Conservation (phyloP, 805 yeast genomes). For the Ogataea haglerorum region DNA sequence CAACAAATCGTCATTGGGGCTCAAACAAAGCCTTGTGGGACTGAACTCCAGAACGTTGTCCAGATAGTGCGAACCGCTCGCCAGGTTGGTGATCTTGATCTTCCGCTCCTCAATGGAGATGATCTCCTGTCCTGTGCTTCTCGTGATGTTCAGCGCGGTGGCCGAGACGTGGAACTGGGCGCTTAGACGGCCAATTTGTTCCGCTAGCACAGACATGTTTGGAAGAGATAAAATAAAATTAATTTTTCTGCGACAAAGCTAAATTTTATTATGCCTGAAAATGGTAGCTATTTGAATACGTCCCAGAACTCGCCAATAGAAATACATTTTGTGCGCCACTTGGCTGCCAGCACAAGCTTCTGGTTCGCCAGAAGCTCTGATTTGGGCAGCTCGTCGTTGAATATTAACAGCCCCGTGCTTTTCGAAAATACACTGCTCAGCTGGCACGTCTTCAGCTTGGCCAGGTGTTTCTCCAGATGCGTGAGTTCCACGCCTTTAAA, state of each 20-base stretch:
- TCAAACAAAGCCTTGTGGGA: constrained; percentile 24
- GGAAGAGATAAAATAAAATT: not conserved
- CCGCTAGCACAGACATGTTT: constrained; percentile 6
- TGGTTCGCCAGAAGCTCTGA: constrained; percentile 14
- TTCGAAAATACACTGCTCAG: constrained; percentile 48
- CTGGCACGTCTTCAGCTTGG: constrained; percentile 41
- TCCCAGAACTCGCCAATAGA: constrained; percentile 14
- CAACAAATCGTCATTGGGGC: constrained; percentile 26
- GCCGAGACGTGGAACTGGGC: constrained; percentile 14
- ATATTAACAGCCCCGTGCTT: constrained; percentile 52
- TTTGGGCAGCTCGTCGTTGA: constrained; percentile 31
- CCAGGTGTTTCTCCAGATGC: constrained; percentile 46
- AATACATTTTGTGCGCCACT: constrained; percentile 24
- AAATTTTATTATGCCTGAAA: not conserved
- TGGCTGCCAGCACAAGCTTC: constrained; percentile 24
- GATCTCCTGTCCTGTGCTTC: constrained; percentile 27
- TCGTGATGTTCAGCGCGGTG: constrained; percentile 24
- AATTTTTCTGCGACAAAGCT: not conserved
- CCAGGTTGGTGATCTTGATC: constrained; percentile 21
- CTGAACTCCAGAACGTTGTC: constrained; percentile 21
- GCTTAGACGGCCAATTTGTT: constrained; percentile 9
- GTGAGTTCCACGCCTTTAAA: constrained; percentile 31
- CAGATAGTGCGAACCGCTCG: constrained; percentile 9
- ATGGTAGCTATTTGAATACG: constrained; percentile 1
- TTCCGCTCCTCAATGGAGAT: constrained; percentile 22